Percentiles rank a stretch among this genome's conserved stretches.
Conservation (phyloP, 2,329 filamentous ascomycete genomes). For the Cladosporium phlei region DNA sequence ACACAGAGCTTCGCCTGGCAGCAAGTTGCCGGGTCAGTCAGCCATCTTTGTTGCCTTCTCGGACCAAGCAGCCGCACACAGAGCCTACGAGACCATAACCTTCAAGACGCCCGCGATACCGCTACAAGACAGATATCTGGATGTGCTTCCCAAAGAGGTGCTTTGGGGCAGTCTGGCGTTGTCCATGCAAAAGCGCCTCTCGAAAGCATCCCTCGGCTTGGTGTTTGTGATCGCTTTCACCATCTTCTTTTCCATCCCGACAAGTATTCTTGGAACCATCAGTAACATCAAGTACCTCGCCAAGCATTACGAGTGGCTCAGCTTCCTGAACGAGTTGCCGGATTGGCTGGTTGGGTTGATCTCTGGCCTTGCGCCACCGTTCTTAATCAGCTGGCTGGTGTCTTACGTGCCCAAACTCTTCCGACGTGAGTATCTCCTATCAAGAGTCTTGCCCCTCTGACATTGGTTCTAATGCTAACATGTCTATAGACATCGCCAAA, state of each 20-base stretch:
- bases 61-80: constrained; percentile 75
- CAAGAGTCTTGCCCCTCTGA: not conserved
- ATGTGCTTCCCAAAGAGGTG: constrained; percentile 43
- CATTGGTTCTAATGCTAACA: not conserved
- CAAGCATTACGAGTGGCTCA: constrained; percentile 25
- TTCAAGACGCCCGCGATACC: constrained; percentile 29
- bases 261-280: constrained; percentile 31
- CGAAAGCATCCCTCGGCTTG: constrained; percentile 28
- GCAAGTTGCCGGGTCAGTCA: constrained; percentile 58
- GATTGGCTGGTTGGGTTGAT: constrained; percentile 27
- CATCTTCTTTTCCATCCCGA: constrained; percentile 35
- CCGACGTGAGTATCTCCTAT: constrained; percentile 17
- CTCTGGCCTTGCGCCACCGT: constrained; percentile 31
- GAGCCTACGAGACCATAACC: constrained; percentile 61
- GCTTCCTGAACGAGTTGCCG: constrained; percentile 30
- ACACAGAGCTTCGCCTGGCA: constrained; percentile 51
- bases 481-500: constrained; percentile 26
- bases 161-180: constrained; percentile 45
- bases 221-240: constrained; percentile 32
- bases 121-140: constrained; percentile 39
- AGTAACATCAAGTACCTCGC: constrained; percentile 32
- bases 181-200: constrained; percentile 24
- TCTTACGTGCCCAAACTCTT: constrained; percentile 34
- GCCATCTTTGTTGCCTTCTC: constrained; percentile 87
- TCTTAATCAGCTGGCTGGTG: constrained; percentile 29